phyloP scores from a whole-genome alignment of 2,329 filamentous ascomycete species.

The Anthostomella pinea region DNA sequence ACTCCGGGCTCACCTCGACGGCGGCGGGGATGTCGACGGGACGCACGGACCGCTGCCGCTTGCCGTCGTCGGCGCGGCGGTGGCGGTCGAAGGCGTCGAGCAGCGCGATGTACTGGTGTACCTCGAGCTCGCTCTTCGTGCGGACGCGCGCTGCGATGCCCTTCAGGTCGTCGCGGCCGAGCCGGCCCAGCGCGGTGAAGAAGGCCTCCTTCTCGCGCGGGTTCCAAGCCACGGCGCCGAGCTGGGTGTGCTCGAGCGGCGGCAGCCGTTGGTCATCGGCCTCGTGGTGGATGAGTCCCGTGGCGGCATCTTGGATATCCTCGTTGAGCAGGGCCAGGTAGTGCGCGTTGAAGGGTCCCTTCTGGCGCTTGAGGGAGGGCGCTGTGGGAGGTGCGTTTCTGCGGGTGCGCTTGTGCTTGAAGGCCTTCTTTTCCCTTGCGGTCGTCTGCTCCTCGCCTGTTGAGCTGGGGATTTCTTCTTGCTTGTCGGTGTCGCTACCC shows the following conservation, averaged over 20 bases:
- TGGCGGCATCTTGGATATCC: slow-evolving; percentile 53
- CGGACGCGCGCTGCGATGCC: slow-evolving; percentile 61
- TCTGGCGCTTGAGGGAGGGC: slow-evolving; percentile 45
- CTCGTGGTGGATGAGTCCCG: slow-evolving; percentile 32
- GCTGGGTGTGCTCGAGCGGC: slow-evolving; percentile 47
- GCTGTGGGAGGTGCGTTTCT: no score
- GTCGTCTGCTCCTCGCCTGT: neutral
- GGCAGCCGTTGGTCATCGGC: slow-evolving; percentile 15
- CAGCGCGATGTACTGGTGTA: slow-evolving; percentile 65
- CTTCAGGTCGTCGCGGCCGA: slow-evolving; percentile 60
- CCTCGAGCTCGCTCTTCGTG: slow-evolving; percentile 73
- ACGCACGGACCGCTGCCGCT: slow-evolving; percentile 35
- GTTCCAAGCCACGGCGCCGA: slow-evolving; percentile 71
- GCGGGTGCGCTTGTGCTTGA: no score
- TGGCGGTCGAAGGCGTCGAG: slow-evolving; percentile 51
- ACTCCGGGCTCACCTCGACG: slow-evolving; percentile 65
- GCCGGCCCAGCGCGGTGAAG: slow-evolving; percentile 61
- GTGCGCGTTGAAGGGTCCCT: slow-evolving; percentile 39
- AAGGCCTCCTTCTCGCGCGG: slow-evolving; percentile 66
- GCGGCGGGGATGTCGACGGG: slow-evolving; percentile 67
- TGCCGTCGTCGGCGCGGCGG: slow-evolving; percentile 33
- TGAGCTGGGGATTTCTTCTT: slow-evolving; percentile 1
- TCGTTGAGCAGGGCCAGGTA: slow-evolving; percentile 55
- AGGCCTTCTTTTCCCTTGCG: no score
- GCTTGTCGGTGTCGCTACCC: neutral